Percentiles rank a stretch among this genome's conserved stretches.
phyloP scores from a whole-genome alignment of 2,329 filamentous ascomycete genomes.

The Fusarium coffeatum region DNA sequence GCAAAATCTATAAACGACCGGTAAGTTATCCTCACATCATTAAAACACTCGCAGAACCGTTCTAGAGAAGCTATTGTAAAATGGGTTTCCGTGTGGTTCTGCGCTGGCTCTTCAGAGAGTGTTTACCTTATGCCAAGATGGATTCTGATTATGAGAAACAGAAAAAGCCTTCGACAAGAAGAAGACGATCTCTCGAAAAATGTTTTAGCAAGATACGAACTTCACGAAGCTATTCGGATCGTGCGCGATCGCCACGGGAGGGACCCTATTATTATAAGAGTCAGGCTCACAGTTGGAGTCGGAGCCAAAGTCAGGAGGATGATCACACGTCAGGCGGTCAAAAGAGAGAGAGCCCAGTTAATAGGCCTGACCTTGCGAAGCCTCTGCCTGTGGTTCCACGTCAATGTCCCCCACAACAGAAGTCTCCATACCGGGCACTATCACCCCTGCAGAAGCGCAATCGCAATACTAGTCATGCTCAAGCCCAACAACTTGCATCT shows the following conservation, averaged over 20 bases:
- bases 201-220: background rate
- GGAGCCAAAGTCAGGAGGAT: slow-evolving; percentile 14
- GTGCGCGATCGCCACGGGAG: background rate
- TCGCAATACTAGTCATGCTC: background rate
- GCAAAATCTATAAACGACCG: background rate
- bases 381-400: slow-evolving; percentile 31
- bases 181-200: background rate
- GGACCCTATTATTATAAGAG: background rate
- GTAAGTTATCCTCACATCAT: background rate
- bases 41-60: slow-evolving; percentile 7
- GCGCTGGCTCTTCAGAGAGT: slow-evolving; percentile 21
- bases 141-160: slow-evolving; percentile 14
- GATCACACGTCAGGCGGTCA: slow-evolving; percentile 20
- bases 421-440: slow-evolving; percentile 6
- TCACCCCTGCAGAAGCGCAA: slow-evolving; percentile 16
- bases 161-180: slow-evolving; percentile 1
- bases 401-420: slow-evolving; percentile 28
- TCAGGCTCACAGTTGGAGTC: slow-evolving; percentile 1
- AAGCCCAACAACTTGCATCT: slow-evolving; percentile 3
- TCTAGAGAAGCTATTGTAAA: background rate
- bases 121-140: slow-evolving; percentile 1
- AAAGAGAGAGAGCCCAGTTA: background rate
- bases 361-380: slow-evolving; percentile 12
- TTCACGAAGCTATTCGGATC: background rate
- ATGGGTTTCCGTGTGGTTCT: slow-evolving; percentile 31